Evolutionary conservation across 176 grass and related monocot genomes (phyloP).

Genomic region (Musa schizocarpa): DNA sequence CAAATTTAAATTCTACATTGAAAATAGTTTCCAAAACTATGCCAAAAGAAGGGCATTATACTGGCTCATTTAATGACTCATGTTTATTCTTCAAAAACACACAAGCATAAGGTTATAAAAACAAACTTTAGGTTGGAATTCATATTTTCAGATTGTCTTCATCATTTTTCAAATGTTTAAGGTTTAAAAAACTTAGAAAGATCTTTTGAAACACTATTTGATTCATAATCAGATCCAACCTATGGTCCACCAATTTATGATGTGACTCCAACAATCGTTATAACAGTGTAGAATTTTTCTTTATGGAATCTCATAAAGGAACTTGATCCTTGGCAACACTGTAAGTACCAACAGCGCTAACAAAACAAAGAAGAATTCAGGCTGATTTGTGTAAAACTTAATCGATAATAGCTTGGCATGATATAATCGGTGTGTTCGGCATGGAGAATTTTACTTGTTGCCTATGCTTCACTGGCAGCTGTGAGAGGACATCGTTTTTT

Average conservation of each 20-base stretch:
- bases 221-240: neutral
- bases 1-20: too few species aligned
- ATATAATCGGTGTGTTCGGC: neutral
- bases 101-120: too few species aligned
- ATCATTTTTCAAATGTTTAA: too few species aligned
- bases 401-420: neutral
- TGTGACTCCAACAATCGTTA: neutral
- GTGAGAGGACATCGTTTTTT: constrained; percentile 83
- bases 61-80: too few species aligned
- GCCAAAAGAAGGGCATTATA: too few species aligned
- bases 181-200: too few species aligned
- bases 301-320: neutral
- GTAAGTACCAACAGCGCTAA: neutral
- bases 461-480: constrained; percentile 78
- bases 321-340: neutral
- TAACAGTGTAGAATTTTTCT: neutral
- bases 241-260: neutral
- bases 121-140: too few species aligned
- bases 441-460: constrained; percentile 54
- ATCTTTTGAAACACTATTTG: neutral
- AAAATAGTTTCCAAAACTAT: too few species aligned
- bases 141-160: too few species aligned
- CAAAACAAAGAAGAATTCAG: neutral
- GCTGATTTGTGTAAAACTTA: neutral
- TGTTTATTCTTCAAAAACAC: too few species aligned